phyloP scores from a whole-genome alignment of 2,329 filamentous ascomycete species.

The Diplodia corticola region DNA sequence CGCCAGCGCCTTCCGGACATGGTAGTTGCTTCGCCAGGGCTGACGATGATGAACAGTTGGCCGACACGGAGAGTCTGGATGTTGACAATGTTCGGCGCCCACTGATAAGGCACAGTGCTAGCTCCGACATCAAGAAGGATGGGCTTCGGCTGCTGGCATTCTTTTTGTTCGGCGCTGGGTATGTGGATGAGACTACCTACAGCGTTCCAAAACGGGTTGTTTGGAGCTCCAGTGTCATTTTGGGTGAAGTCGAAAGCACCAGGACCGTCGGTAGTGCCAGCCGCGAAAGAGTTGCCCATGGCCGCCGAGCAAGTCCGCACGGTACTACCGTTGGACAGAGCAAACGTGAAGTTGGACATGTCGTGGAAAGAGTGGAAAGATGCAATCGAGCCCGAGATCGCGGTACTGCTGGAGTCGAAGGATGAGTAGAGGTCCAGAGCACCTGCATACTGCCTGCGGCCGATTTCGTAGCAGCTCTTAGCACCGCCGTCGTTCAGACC shows the following conservation, averaged over 20 bases:
- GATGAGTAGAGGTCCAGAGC: slow-evolving; percentile 61
- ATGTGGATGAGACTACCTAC: slow-evolving; percentile 72
- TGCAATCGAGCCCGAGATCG: slow-evolving; percentile 68
- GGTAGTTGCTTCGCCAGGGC: slow-evolving; percentile 84
- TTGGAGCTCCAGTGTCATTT: slow-evolving; percentile 71
- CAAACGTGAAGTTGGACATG: slow-evolving; percentile 73
- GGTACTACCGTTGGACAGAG: slow-evolving; percentile 68
- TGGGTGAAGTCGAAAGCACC: slow-evolving; percentile 94
- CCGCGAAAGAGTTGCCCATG: slow-evolving; percentile 88
- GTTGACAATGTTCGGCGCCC: slow-evolving; percentile 90
- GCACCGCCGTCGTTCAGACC: slow-evolving; percentile 63
- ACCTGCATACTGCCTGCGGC: slow-evolving; percentile 67
- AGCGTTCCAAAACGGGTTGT: slow-evolving; percentile 77
- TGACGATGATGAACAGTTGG: slow-evolving; percentile 79
- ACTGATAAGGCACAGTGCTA: slow-evolving; percentile 73
- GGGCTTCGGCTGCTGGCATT: slow-evolving; percentile 79
- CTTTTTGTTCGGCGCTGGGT: slow-evolving; percentile 67
- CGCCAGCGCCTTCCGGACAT: slow-evolving; percentile 92
- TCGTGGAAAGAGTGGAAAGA: slow-evolving; percentile 85
- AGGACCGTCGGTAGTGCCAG: slow-evolving; percentile 87
- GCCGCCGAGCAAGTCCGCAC: slow-evolving; percentile 82
- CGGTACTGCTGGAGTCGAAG: slow-evolving; percentile 46
- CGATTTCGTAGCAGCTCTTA: slow-evolving; percentile 74
- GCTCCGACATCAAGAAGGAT: slow-evolving; percentile 88
- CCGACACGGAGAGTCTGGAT: slow-evolving; percentile 83